Conservation (phyloP, 179 eudicot genomes). For the Heliamphora pulchella region DNA sequence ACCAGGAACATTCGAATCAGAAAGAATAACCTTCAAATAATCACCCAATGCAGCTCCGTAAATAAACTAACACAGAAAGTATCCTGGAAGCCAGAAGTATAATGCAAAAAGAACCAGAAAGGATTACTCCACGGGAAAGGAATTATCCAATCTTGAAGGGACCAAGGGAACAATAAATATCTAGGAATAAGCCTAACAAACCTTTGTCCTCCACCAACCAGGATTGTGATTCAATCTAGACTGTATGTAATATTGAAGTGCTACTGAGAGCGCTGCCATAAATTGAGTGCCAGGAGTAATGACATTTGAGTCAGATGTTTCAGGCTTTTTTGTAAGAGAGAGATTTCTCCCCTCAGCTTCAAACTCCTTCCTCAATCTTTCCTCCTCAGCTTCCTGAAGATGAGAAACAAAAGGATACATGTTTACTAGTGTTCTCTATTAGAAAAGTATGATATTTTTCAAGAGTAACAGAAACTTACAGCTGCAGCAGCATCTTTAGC, state of each 20-base stretch:
- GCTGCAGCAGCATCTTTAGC: conserved; percentile 98
- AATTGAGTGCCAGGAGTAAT: conserved; percentile 96
- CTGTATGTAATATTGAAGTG: conserved; percentile 85
- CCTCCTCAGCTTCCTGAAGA: conserved; percentile 84
- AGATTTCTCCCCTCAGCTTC: conserved; percentile 58
- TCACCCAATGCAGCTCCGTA: conserved; percentile 56
- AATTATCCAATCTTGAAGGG: conserved; percentile 33
- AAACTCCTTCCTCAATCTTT: conserved; percentile 61
- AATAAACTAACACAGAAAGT: conserved; percentile 38
- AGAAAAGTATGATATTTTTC: background rate
- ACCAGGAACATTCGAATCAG: conserved; percentile 98
- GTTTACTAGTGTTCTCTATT: background rate
- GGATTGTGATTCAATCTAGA: conserved; percentile 61
- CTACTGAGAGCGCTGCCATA: conserved; percentile 83
- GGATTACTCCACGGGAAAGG: conserved; percentile 43
- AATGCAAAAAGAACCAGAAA: conserved; percentile 31
- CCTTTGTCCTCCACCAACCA: conserved; percentile 84
- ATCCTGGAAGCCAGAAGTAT: conserved; percentile 41
- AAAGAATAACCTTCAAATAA: conserved; percentile 91
- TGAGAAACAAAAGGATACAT: conserved; percentile 5
- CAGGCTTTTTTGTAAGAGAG: conserved; percentile 53
- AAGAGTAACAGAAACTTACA: conserved; percentile 39
- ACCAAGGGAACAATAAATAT: conserved; percentile 17
- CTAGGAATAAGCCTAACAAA: conserved; percentile 23
- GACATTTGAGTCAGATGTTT: conserved; percentile 92